These are phyloP conservation scores for Tripterygium wilfordii DNA, from an alignment of 177 flowering plant species.

Conservation along the genomic window DNA sequence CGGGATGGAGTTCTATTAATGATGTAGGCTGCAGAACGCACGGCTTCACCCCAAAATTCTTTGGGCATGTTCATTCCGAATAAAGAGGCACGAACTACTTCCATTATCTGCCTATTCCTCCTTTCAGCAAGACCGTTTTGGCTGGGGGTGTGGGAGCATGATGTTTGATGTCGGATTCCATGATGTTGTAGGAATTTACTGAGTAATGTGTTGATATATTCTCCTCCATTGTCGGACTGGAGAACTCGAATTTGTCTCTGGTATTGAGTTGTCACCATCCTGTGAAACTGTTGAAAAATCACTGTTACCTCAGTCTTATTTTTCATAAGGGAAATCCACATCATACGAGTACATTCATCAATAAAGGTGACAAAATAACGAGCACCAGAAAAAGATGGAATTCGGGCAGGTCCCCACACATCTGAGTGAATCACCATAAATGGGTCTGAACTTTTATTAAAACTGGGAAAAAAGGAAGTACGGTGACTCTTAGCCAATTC, in stretches of 20 bases:
- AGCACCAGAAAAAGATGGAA: conserved; percentile 2
- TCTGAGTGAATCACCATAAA: conserved; percentile 5
- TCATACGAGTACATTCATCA: background rate
- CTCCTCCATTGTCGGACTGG: background rate
- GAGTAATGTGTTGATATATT: background rate
- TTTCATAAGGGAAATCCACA: background rate
- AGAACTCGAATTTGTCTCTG: background rate
- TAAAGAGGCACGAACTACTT: conserved; percentile 1
- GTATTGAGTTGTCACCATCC: background rate
- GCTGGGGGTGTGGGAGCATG: background rate
- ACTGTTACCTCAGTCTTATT: background rate
- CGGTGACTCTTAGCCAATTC: no score
- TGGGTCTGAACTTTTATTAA: conserved; percentile 2
- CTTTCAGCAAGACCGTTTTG: conserved; percentile 3
- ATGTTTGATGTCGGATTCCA: background rate
- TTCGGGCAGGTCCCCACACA: conserved; percentile 4
- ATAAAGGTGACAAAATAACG: conserved; percentile 1
- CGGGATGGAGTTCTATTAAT: background rate
- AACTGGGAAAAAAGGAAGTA: conserved; percentile 3
- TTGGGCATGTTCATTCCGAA: background rate
- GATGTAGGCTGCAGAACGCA: background rate
- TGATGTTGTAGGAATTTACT: background rate
- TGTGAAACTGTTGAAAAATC: conserved; percentile 2
- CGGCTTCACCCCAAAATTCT: conserved; percentile 2
- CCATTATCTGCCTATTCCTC: conserved; percentile 1